These are phyloP conservation scores for Podaxis sp. DNA, from an alignment of 768 basidiomycete genomes.

Conservation along the genomic window DNA sequence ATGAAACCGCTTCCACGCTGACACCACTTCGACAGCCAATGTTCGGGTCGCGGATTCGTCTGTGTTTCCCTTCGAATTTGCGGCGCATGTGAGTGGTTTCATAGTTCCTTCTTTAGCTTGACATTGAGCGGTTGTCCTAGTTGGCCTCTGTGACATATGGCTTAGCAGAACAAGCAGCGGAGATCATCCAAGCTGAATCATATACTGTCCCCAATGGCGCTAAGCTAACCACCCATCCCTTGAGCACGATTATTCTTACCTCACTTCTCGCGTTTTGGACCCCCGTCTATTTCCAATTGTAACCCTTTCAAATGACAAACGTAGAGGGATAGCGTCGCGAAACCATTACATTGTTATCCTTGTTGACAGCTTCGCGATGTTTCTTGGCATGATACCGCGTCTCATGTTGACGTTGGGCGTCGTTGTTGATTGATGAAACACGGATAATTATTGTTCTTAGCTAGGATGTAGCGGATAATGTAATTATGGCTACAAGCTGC, in stretches of 20 bases:
- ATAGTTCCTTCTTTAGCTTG: background rate
- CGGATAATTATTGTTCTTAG: background rate
- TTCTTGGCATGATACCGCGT: background rate
- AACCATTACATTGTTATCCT: background rate
- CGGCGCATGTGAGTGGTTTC: slow-evolving; percentile 24
- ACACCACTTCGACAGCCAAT: slow-evolving; percentile 30
- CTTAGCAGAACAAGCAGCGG: slow-evolving; percentile 24
- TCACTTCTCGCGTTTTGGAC: background rate
- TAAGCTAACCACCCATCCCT: background rate
- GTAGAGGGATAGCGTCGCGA: background rate
- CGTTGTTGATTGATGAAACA: background rate
- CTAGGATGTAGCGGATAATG: no score
- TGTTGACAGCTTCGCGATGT: background rate
- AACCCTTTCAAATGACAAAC: background rate
- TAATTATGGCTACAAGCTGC: no score
- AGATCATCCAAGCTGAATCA: slow-evolving; percentile 17
- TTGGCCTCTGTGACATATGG: slow-evolving; percentile 25
- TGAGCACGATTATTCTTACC: background rate
- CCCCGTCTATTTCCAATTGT: background rate
- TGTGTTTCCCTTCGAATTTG: slow-evolving; percentile 45
- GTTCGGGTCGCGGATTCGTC: slow-evolving; percentile 55
- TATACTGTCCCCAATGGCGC: slow-evolving; percentile 15
- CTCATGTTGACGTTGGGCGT: background rate
- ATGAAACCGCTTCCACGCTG: background rate
- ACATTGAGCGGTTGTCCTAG: slow-evolving; percentile 11